Conservation (phyloP, 108 stramenopile species). For the Halocafeteria seosinensis region DNA sequence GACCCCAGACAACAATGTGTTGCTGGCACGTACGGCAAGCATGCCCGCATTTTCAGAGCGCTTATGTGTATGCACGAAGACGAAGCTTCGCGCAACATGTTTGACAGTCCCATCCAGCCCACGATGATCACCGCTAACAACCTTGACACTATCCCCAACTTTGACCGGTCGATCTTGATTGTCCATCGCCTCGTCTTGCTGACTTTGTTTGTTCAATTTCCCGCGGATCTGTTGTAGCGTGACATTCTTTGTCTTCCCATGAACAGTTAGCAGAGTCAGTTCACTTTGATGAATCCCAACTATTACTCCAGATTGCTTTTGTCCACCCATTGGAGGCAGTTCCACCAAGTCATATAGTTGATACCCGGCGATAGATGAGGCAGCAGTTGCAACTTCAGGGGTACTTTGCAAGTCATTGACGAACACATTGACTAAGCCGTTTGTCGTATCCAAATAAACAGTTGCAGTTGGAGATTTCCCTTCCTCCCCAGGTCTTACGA, state of each 20-base stretch:
- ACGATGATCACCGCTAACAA: slow-evolving; percentile 18
- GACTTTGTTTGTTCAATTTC: slow-evolving; percentile 17
- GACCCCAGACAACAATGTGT: slow-evolving; percentile 1
- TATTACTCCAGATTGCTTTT: slow-evolving; percentile 3
- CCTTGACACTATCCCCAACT: slow-evolving; percentile 19
- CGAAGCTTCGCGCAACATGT: slow-evolving; percentile 20
- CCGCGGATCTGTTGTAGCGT: slow-evolving; percentile 21
- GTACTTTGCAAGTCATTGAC: slow-evolving; percentile 23
- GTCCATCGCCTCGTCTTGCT: slow-evolving; percentile 17
- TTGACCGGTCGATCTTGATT: slow-evolving; percentile 16
- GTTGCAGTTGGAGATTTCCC: slow-evolving; percentile 17
- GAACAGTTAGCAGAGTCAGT: slow-evolving; percentile 18
- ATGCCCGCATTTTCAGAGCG: slow-evolving; percentile 23
- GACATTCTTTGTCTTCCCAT: slow-evolving; percentile 15
- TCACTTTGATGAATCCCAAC: slow-evolving; percentile 11
- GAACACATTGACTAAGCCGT: slow-evolving; percentile 19
- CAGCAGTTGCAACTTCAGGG: slow-evolving; percentile 16
- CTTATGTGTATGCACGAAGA: slow-evolving; percentile 26
- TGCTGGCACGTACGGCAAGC: slow-evolving; percentile 4
- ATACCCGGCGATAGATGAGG: slow-evolving; percentile 22
- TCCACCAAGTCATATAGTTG: slow-evolving; percentile 28
- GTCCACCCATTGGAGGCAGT: background rate
- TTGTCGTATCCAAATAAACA: slow-evolving; percentile 17
- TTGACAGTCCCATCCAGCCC: slow-evolving; percentile 25
- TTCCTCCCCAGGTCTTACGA: slow-evolving; percentile 27